These are phyloP conservation scores for Corylus americana DNA, from an alignment of 306 rosid species.

Conservation along the genomic window DNA sequence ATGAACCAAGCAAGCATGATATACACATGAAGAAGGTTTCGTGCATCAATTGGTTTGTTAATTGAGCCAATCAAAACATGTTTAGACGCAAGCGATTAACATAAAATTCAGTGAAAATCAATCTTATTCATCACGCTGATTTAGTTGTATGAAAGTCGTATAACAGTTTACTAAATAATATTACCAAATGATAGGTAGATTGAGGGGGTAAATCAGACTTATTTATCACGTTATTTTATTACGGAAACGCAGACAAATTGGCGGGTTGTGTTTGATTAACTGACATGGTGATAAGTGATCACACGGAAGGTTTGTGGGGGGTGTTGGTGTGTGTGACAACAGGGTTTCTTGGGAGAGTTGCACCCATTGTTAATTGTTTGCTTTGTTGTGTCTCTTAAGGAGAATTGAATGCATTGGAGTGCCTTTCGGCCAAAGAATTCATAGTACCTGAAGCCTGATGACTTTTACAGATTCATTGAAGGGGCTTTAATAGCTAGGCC, in stretches of 20 bases:
- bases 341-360: slow-evolving; percentile 7
- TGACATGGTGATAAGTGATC: no score
- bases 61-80: slow-evolving; percentile 10
- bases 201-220: no score
- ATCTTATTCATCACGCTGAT: no score
- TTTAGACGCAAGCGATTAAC: no score
- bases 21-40: slow-evolving; percentile 40
- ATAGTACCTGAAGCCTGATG: slow-evolving; percentile 53
- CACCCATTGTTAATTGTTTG: slow-evolving; percentile 10
- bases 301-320: slow-evolving; percentile 1
- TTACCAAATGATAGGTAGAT: no score
- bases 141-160: no score
- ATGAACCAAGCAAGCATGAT: slow-evolving; percentile 15
- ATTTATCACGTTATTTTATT: no score
- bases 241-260: no score
- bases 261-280: not conserved
- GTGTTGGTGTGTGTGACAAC: slow-evolving; percentile 35
- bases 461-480: slow-evolving; percentile 80
- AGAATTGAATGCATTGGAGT: slow-evolving; percentile 57
- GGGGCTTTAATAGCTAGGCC: slow-evolving; percentile 59
- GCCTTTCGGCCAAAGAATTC: slow-evolving; percentile 56
- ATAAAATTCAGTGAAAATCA: no score
- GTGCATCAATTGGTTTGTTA: slow-evolving; percentile 33
- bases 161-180: no score
- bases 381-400: slow-evolving; percentile 41